A percentile compares a stretch with the other conserved stretches of the same genome.
phyloP scores from a whole-genome alignment of 192 early-diverging fungal genomes.

The Glomus cerebriforme region DNA sequence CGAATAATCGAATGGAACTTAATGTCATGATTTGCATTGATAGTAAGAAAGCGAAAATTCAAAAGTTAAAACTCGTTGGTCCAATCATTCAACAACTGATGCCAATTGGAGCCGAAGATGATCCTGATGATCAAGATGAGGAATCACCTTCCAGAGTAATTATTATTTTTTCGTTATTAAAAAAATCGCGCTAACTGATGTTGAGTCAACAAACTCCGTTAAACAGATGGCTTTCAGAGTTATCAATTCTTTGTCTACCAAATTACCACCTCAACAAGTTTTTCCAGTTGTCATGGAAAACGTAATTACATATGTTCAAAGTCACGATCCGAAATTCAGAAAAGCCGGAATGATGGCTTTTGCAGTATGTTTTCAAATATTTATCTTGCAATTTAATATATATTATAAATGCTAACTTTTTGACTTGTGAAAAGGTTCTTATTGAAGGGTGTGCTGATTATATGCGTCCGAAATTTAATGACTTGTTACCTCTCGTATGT shows the following conservation, averaged over 20 bases:
- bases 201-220: conserved; percentile 4
- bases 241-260: conserved; percentile 78
- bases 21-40: conserved; percentile 18
- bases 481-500: conserved; percentile 76
- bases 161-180: conserved; percentile 9
- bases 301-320: conserved; percentile 81
- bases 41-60: conserved; percentile 81
- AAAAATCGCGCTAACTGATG: background rate
- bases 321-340: conserved; percentile 69
- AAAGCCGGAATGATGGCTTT: conserved; percentile 89
- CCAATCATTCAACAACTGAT: conserved; percentile 78
- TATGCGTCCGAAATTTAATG: conserved; percentile 74
- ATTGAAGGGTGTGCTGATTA: conserved; percentile 88
- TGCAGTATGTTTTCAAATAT: conserved; percentile 46
- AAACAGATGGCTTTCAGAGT: conserved; percentile 57
- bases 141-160: conserved; percentile 71
- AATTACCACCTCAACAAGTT: conserved; percentile 84
- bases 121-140: conserved; percentile 78
- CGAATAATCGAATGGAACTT: background rate
- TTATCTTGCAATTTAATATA: background rate
- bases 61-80: conserved; percentile 79
- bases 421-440: conserved; percentile 43
- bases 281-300: conserved; percentile 77
- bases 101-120: conserved; percentile 82
- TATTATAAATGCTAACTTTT: background rate